Percentiles rank a stretch among this genome's conserved stretches.
Conservation (phyloP, 768 basidiomycete species). For the Mycena albidolilacea region DNA sequence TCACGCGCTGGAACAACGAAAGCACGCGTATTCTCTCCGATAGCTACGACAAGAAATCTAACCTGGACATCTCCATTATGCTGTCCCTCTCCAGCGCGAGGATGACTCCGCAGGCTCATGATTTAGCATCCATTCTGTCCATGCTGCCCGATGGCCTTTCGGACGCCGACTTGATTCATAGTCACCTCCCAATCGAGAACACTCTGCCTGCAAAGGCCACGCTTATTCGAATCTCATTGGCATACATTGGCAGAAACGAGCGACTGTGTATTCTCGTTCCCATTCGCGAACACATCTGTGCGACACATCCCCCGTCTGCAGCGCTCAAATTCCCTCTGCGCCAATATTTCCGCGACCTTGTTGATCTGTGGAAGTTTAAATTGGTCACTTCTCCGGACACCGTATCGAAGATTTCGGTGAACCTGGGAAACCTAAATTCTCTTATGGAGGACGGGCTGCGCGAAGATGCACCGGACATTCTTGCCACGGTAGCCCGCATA, state of each 20-base stretch:
- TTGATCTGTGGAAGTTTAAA: constrained; percentile 12
- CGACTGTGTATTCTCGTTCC: constrained; percentile 18
- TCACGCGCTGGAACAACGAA: constrained; percentile 22
- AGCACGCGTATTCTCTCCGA: constrained; percentile 22
- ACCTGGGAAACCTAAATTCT: background rate
- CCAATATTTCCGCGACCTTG: constrained; percentile 5
- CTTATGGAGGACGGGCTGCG: background rate
- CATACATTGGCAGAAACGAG: background rate
- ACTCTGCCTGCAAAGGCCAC: background rate
- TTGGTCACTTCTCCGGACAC: background rate
- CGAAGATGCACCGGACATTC: background rate
- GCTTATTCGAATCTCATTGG: constrained; percentile 23
- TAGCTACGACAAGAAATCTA: constrained; percentile 14
- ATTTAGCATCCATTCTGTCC: constrained; percentile 18
- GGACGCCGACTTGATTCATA: constrained; percentile 15
- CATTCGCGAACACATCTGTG: constrained; percentile 25
- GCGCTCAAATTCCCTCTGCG: background rate
- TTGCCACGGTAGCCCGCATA: background rate
- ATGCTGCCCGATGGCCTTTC: constrained; percentile 25
- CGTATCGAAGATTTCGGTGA: background rate
- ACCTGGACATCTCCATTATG: constrained; percentile 26
- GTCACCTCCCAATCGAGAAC: background rate
- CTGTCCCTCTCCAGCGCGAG: constrained; percentile 25
- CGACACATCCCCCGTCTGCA: constrained; percentile 1
- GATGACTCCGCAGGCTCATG: constrained; percentile 6